Evolutionary conservation across 2,329 filamentous ascomycete genomes (phyloP), one percentile per base, ranked within the genome.

Genomic region (Penicillium sclerotiorum): DNA sequence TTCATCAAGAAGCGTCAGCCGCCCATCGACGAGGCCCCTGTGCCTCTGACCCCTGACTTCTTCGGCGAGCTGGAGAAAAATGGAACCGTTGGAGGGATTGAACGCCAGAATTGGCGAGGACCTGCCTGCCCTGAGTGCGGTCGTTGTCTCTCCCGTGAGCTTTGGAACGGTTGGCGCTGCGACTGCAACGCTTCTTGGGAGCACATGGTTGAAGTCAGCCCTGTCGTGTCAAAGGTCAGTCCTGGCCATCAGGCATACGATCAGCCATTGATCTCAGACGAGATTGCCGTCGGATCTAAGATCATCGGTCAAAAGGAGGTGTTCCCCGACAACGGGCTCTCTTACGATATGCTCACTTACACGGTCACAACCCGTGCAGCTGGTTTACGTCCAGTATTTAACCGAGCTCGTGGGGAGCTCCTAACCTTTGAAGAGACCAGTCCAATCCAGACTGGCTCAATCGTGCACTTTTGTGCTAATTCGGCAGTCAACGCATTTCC

Each of bases 111-210:
- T 48, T 86, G 82, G 60, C 74, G 75, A 43, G 88, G 87, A 0
- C 80, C 90, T 39, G 81, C 87, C 2, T 92, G 88, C 57, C 83
- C 82, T 0, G 51, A 70, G 1, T 91, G 88, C 55, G 71, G 75
- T 0, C 78, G 81, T 33, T 89, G 87, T 58, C 83, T 77, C 35
- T 77, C 82, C 2, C 77, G 87, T 1, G 73, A 79, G 12, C 67
- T 76, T 20, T 91, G 86, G 85, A 70, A 68, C 5, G 76, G 78
- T 1, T 89, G 85, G 86, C 67, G 72, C 21, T 91, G 87, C 52
- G 48, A 54, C 2, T 65, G 66, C 43, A 43, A 57, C 23, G 18
- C 47, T 17, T 38, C 20, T 13, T 28, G 13, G 13, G 21, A 17
- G 30, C n/a, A 22, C 6, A 18, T 32, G 18, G 15, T 32, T n/a